These are phyloP conservation scores for Penicillium bovifimosum DNA, from an alignment of 495 filamentous ascomycete species.

Conservation along the genomic window DNA sequence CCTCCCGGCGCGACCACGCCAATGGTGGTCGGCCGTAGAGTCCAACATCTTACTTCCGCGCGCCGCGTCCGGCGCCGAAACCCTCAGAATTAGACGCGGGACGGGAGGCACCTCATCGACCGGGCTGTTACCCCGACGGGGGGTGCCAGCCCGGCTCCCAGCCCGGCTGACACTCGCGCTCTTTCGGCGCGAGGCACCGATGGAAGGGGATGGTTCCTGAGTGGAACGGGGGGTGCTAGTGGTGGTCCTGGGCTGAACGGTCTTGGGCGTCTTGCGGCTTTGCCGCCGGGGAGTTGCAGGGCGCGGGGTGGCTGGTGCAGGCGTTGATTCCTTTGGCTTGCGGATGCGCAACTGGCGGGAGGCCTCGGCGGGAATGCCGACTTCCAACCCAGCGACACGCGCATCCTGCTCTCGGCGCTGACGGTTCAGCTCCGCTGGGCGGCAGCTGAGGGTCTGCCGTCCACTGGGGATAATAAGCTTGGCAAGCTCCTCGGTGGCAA, in stretches of 20 bases:
- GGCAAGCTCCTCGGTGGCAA: slow-evolving; percentile 71
- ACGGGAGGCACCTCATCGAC: not conserved
- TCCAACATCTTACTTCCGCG: not conserved
- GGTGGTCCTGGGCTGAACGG: not conserved
- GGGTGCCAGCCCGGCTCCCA: not conserved
- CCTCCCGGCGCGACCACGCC: not conserved
- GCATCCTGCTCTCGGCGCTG: not conserved
- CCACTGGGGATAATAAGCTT: slow-evolving; percentile 73
- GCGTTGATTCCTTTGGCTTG: not conserved
- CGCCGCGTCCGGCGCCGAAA: not conserved
- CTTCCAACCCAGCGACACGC: not conserved
- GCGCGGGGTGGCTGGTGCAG: not conserved
- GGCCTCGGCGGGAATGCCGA: not conserved
- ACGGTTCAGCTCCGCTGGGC: slow-evolving; percentile 58
- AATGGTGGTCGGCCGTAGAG: not conserved
- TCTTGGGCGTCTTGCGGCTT: not conserved
- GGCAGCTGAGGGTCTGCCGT: slow-evolving; percentile 66
- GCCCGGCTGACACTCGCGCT: not conserved
- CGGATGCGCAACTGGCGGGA: not conserved
- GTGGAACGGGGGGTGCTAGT: not conserved
- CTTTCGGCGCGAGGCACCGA: slow-evolving; percentile 1
- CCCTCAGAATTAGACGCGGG: not conserved
- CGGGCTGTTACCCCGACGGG: not conserved
- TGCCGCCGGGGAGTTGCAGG: not conserved
- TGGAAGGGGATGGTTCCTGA: not conserved